Base-by-base conservation (phyloP, 306 rosid genomes). In the Lagenaria siceraria region DNA sequence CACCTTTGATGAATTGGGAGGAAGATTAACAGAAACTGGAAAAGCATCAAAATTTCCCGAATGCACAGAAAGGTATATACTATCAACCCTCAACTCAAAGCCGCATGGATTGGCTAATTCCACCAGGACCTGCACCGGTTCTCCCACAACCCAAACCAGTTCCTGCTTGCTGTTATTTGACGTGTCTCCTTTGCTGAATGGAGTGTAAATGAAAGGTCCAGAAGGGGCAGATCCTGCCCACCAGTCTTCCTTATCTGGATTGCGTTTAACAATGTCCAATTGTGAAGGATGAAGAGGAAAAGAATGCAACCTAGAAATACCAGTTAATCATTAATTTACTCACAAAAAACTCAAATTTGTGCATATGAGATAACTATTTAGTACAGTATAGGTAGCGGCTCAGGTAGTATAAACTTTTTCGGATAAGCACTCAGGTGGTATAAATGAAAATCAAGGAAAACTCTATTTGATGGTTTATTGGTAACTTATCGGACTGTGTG, bases 51-150 rank as follows among this genome's bases (percentile, higher is more conserved):
- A 96, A 80, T 92, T 90, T 86, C 87, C 96, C 6, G 98, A 89
- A 86, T 87, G 97, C 85, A 88, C 97, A 2, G 99, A 90, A 55
- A 96, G 89, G 81, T 96, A 96, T 74, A 92, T 96, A 80, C 97
- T 92, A 83, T 92, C 99, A 76, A 96, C 99, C 88, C 87, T 92
- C 83, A 92, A 84, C 76, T 92, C 91, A 80, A 96, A 96, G 89
- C 98, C 97, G 66, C 99, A 96, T 21, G 99, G 99, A 80, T 96
- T 92, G 75, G 97, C 99, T 85, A 90, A 82, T 80, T 96, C 99
- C 77, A 96, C 99, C 85, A 96, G 74, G 82, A 92, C 89, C 87
- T 96, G 96, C 78, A 92, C 90, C 40, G 92, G 97, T 85, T 96
- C 99, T 77, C 99, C 98, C 65, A 96, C 93, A 68, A 89, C 81